Conservation (phyloP, 495 filamentous ascomycete species). For the Aspergillus ellipticus region DNA sequence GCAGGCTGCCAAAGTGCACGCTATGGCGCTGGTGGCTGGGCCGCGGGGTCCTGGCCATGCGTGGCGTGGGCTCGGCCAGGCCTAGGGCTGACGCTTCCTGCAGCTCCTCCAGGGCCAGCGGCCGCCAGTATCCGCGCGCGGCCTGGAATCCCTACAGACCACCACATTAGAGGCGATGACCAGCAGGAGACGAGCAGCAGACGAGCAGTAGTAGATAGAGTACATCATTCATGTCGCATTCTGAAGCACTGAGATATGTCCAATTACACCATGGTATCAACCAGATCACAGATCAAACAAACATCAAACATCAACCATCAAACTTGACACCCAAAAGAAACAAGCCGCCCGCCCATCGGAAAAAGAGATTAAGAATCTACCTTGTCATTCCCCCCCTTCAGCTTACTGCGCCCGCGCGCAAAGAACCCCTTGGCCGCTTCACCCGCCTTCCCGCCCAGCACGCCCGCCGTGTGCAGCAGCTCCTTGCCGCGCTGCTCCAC, state of each 20-base stretch:
- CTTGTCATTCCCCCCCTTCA: constrained; percentile 67
- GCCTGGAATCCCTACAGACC: constrained; percentile 43
- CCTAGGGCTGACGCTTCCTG: constrained; percentile 14
- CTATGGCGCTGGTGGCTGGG: background rate
- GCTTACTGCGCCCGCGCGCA: constrained; percentile 79
- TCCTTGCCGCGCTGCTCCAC: constrained; percentile 79
- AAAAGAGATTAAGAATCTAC: constrained; percentile 65
- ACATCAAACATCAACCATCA: constrained; percentile 8
- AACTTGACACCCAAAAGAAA: background rate
- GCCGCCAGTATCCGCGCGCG: constrained; percentile 22
- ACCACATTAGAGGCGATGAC: constrained; percentile 30
- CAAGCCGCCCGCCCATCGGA: constrained; percentile 5
- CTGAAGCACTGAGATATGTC: constrained; percentile 27
- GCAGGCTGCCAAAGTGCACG: constrained; percentile 8
- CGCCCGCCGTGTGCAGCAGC: constrained; percentile 72
- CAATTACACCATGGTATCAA: constrained; percentile 38
- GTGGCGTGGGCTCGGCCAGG: constrained; percentile 7
- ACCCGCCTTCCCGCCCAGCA: constrained; percentile 63
- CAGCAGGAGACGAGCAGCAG: constrained; percentile 18
- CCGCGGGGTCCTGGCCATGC: background rate
- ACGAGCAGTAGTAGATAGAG: constrained; percentile 18
- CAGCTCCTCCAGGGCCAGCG: constrained; percentile 17
- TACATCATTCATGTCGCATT: constrained; percentile 40
- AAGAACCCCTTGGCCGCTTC: constrained; percentile 83
- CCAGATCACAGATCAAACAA: background rate